Evolutionary conservation across 2,329 filamentous ascomycete species (phyloP).

Genomic region (Talaromyces sp.): DNA sequence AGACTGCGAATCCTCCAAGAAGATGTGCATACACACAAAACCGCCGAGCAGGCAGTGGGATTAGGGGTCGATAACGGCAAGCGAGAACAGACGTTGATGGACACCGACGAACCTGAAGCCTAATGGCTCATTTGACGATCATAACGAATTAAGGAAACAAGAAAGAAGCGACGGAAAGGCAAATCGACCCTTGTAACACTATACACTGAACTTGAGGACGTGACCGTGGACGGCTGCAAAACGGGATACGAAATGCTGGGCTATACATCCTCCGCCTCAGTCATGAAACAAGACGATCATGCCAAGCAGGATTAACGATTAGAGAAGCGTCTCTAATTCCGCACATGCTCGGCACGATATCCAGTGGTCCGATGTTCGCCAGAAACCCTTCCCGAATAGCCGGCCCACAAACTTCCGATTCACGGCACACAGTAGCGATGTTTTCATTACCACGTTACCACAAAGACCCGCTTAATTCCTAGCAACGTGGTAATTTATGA

Average conservation of each 20-base stretch:
- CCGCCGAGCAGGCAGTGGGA: slow-evolving; percentile 76
- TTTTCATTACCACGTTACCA: slow-evolving; percentile 7
- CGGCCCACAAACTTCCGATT: slow-evolving; percentile 19
- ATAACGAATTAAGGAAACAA: neutral
- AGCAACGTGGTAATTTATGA: slow-evolving; percentile 5
- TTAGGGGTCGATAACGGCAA: slow-evolving; percentile 65
- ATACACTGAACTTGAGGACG: neutral
- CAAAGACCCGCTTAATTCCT: neutral
- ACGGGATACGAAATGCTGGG: neutral
- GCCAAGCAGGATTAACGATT: neutral
- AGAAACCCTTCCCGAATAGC: slow-evolving; percentile 15
- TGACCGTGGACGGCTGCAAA: neutral
- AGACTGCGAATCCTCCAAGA: slow-evolving; percentile 80
- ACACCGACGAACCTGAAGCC: slow-evolving; percentile 38
- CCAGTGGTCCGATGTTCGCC: slow-evolving; percentile 18
- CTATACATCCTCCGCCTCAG: neutral
- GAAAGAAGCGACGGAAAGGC: neutral
- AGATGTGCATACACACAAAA: slow-evolving; percentile 79
- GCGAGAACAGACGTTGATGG: slow-evolving; percentile 32
- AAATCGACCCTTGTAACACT: neutral
- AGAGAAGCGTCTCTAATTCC: neutral
- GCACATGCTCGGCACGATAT: slow-evolving; percentile 3
- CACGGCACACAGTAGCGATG: slow-evolving; percentile 11
- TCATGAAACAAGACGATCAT: neutral
- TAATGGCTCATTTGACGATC: neutral